Evolutionary conservation across 805 yeast species (phyloP).

Genomic region (Metschnikowia bowlesiae): DNA sequence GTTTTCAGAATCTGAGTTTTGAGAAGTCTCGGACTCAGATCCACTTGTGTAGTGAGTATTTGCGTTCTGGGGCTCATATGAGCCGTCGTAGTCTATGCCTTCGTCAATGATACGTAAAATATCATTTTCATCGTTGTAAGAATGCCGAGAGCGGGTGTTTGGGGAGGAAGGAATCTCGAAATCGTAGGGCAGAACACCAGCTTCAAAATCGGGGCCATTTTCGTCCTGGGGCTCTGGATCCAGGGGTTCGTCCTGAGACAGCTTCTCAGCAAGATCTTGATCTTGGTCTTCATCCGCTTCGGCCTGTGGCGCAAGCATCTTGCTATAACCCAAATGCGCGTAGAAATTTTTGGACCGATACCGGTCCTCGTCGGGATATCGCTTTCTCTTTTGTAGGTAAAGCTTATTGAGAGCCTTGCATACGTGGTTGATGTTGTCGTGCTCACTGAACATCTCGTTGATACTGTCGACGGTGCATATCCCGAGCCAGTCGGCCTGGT

Average conservation of each 20-base stretch:
- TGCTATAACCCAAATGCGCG: constrained; percentile 28
- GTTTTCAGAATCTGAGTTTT: background rate
- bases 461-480: constrained; percentile 31
- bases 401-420: constrained; percentile 32
- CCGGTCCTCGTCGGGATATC: constrained; percentile 37
- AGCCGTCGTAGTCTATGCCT: background rate
- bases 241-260: constrained; percentile 8
- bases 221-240: constrained; percentile 4
- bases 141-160: background rate
- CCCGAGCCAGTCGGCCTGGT: constrained; percentile 42
- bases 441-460: constrained; percentile 35
- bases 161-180: constrained; percentile 6
- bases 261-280: background rate
- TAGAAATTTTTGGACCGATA: constrained; percentile 37
- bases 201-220: background rate
- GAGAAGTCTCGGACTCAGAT: background rate
- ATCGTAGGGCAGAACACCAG: constrained; percentile 12
- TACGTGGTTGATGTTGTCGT: constrained; percentile 27
- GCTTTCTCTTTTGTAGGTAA: constrained; percentile 27
- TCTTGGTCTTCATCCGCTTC: constrained; percentile 6
- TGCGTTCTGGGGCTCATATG: background rate
- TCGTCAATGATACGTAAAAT: constrained; percentile 1
- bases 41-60: background rate
- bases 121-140: background rate
- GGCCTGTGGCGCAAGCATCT: constrained; percentile 11